Percentiles rank a stretch among this genome's conserved stretches.
Evolutionary conservation across 805 yeast genomes (phyloP).

Genomic region (Cyberlindnera galapagoensis): DNA sequence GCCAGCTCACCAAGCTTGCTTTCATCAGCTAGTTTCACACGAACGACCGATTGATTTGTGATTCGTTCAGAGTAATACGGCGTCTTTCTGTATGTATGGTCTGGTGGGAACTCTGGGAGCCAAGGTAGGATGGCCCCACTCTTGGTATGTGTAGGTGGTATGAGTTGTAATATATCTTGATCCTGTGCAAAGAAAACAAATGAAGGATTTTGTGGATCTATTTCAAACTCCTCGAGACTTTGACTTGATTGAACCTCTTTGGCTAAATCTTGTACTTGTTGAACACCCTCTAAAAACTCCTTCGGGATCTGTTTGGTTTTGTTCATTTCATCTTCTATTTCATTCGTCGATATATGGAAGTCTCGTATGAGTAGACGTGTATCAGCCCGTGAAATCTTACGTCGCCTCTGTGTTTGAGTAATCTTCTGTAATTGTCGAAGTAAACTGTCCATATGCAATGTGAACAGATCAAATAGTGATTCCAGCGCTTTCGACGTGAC

Average conservation of each 20-base stretch:
- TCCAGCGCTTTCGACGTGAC: slow-evolving; percentile 31
- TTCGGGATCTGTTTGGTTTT: slow-evolving; percentile 16
- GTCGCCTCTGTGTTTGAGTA: slow-evolving; percentile 55
- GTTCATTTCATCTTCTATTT: slow-evolving; percentile 32
- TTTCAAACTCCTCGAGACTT: slow-evolving; percentile 6
- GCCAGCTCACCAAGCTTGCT: slow-evolving; percentile 78
- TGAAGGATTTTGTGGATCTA: slow-evolving; percentile 36
- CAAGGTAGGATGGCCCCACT: slow-evolving; percentile 56
- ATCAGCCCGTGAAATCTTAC: slow-evolving; percentile 47
- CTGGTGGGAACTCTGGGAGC: slow-evolving; percentile 90
- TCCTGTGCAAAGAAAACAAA: slow-evolving; percentile 48
- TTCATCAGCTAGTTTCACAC: slow-evolving; percentile 72
- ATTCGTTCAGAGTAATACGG: slow-evolving; percentile 57
- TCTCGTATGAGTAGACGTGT: slow-evolving; percentile 37
- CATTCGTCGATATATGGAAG: slow-evolving; percentile 34
- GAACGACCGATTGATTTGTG: slow-evolving; percentile 63
- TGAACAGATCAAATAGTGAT: slow-evolving; percentile 30
- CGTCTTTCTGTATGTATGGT: slow-evolving; percentile 80
- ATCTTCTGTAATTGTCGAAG: slow-evolving; percentile 39
- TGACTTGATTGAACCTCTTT: too few relatives aligned
- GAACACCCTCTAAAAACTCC: slow-evolving; percentile 15
- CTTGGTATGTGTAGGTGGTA: slow-evolving; percentile 41
- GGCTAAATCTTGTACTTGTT: too few relatives aligned
- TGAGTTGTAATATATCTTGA: slow-evolving; percentile 45
- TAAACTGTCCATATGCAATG: slow-evolving; percentile 32